A percentile compares a stretch with the other conserved stretches of the same genome.
Evolutionary conservation across 768 basidiomycete genomes (phyloP).

Genomic region (Macrolepiota albuminosa): DNA sequence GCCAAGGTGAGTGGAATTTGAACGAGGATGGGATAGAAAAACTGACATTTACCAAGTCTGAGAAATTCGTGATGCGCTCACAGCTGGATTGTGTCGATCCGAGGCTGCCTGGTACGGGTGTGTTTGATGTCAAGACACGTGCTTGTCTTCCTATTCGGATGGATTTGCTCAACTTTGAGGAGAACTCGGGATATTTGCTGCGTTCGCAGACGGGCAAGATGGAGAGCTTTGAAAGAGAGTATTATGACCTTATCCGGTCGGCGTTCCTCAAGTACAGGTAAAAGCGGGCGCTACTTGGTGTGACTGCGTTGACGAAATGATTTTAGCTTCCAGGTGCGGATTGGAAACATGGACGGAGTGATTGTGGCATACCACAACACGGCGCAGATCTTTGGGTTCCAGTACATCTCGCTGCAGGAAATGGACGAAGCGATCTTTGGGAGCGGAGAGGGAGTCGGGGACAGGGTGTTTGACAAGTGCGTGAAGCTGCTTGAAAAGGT

Average conservation of each 20-base stretch:
- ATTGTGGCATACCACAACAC: constrained; percentile 88
- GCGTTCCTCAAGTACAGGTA: constrained; percentile 94
- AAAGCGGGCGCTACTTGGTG: constrained; percentile 1
- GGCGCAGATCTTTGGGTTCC: constrained; percentile 84
- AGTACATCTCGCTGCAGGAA: constrained; percentile 82
- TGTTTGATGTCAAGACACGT: constrained; percentile 96
- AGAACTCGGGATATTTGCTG: constrained; percentile 79
- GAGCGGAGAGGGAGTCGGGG: constrained; percentile 45
- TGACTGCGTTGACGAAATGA: not conserved
- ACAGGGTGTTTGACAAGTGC: constrained; percentile 72
- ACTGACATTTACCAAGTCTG: constrained; percentile 30
- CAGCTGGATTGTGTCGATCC: constrained; percentile 86
- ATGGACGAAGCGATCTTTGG: constrained; percentile 87
- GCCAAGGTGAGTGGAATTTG: constrained; percentile 52
- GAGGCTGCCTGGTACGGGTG: constrained; percentile 81
- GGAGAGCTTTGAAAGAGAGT: constrained; percentile 89
- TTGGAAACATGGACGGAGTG: constrained; percentile 96
- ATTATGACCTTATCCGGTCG: constrained; percentile 90
- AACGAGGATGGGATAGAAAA: too few species aligned
- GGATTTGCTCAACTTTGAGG: constrained; percentile 81
- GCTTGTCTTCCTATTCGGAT: constrained; percentile 80
- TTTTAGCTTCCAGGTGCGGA: constrained; percentile 87
- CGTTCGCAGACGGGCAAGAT: constrained; percentile 52
- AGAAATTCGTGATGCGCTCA: constrained; percentile 83
- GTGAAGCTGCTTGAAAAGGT: constrained; percentile 67